Conservation (phyloP, 1,139 yeast genomes). For the Debaryomyces nepalensis region DNA sequence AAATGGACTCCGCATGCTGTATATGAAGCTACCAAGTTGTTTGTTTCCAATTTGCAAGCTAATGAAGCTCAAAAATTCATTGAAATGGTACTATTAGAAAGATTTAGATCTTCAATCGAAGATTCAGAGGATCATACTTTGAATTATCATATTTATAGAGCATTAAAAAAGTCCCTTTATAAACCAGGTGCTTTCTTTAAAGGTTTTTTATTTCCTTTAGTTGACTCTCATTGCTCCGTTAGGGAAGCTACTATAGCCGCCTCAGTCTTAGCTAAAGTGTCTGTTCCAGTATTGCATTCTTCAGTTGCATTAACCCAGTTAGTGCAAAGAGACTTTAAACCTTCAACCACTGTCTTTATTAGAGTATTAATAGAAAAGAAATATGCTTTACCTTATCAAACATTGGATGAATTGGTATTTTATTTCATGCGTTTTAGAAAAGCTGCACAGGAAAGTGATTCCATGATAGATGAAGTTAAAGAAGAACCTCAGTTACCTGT, state of each 20-base stretch:
- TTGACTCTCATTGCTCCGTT: slow-evolving; percentile 81
- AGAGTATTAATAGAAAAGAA: slow-evolving; percentile 89
- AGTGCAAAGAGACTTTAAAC: slow-evolving; percentile 80
- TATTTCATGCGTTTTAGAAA: slow-evolving; percentile 89
- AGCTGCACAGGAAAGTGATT: slow-evolving; percentile 39
- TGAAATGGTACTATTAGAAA: slow-evolving; percentile 72
- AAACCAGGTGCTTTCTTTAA: slow-evolving; percentile 98
- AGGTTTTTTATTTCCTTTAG: slow-evolving; percentile 90
- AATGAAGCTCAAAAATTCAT: slow-evolving; percentile 88
- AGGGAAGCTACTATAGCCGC: slow-evolving; percentile 97
- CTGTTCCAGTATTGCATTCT: slow-evolving; percentile 93
- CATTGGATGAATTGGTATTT: slow-evolving; percentile 92
- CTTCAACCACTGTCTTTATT: slow-evolving; percentile 89
- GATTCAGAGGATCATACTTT: slow-evolving; percentile 70
- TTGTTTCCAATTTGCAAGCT: slow-evolving; percentile 87
- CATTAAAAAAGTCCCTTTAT: slow-evolving; percentile 88
- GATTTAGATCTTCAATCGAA: slow-evolving; percentile 83
- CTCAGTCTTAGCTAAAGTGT: slow-evolving; percentile 84
- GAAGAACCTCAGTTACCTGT: slow-evolving; percentile 79
- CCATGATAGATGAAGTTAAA: slow-evolving; percentile 35
- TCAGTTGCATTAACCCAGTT: slow-evolving; percentile 91
- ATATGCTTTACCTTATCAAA: slow-evolving; percentile 95
- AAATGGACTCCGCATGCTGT: slow-evolving; percentile 97
- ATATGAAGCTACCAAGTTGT: slow-evolving; percentile 91
- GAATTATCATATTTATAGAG: slow-evolving; percentile 90